Conservation (phyloP, 2,329 filamentous ascomycete species). For the Pseudodiploospora longispora region DNA sequence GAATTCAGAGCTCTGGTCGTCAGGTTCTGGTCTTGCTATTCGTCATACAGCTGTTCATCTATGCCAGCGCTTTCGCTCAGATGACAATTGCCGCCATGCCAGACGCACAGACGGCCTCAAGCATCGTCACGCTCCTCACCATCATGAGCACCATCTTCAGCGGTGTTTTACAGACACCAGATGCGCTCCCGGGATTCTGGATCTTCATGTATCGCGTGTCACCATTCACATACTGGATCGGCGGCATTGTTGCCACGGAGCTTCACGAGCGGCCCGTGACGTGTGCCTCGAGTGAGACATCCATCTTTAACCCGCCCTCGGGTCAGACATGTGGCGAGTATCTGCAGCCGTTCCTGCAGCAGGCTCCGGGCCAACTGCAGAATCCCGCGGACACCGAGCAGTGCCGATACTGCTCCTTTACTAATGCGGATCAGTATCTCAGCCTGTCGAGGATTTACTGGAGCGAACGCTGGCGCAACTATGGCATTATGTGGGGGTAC, state of each 20-base stretch:
- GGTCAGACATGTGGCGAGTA: conserved; percentile 58
- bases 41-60: conserved; percentile 59
- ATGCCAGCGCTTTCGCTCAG: conserved; percentile 63
- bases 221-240: conserved; percentile 62
- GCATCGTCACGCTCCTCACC: conserved; percentile 52
- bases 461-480: conserved; percentile 57
- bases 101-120: conserved; percentile 59
- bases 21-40: conserved; percentile 60
- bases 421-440: conserved; percentile 53
- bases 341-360: conserved; percentile 45
- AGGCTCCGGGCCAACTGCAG: conserved; percentile 49
- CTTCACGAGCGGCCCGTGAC: conserved; percentile 45
- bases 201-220: conserved; percentile 61
- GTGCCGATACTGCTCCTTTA: conserved; percentile 62
- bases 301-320: conserved; percentile 55
- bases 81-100: conserved; percentile 65
- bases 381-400: conserved; percentile 46
- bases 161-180: conserved; percentile 53
- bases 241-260: conserved; percentile 59
- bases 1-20: conserved; percentile 41
- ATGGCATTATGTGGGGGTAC: conserved; percentile 61
- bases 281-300: conserved; percentile 50
- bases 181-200: conserved; percentile 62
- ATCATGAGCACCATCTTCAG: conserved; percentile 54
- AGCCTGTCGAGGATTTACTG: conserved; percentile 39